These are phyloP conservation scores for Fulvia fulva DNA, from an alignment of 2,329 filamentous ascomycete species.

Conservation along the genomic window DNA sequence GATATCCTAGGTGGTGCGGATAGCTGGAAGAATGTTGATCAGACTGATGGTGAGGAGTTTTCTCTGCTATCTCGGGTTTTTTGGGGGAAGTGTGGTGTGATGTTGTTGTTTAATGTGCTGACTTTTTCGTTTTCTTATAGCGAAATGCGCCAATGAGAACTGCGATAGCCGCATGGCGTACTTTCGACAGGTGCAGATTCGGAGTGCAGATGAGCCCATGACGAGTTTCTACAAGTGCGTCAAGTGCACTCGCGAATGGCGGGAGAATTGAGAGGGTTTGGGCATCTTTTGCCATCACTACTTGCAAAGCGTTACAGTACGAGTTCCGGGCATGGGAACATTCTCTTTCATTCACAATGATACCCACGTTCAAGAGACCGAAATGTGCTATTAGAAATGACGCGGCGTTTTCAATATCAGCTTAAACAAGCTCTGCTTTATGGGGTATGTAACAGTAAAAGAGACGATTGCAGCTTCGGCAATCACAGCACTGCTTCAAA, in stretches of 20 bases:
- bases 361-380: not conserved
- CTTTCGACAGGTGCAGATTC: conserved; percentile 95
- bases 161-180: conserved; percentile 84
- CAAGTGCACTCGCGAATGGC: conserved; percentile 44
- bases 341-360: not conserved
- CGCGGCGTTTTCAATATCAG: not conserved
- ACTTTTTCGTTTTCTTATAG: conserved; percentile 45
- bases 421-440: not conserved
- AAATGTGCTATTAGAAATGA: not conserved
- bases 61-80: too few species aligned
- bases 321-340: not conserved
- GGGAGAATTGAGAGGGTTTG: conserved; percentile 34
- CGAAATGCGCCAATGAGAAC: conserved; percentile 75
- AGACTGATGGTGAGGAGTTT: conserved; percentile 55
- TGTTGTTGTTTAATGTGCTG: too few species aligned
- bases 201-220: conserved; percentile 97
- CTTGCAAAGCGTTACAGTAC: not conserved
- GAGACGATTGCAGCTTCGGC: not conserved
- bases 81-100: too few species aligned
- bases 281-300: not conserved
- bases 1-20: conserved; percentile 85
- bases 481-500: not conserved
- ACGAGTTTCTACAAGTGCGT: conserved; percentile 81
- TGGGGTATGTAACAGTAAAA: conserved; percentile 6
- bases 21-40: conserved; percentile 88